These are phyloP conservation scores for Petunia axillaris DNA, from an alignment of 257 asterid genomes.

Conservation along the genomic window DNA sequence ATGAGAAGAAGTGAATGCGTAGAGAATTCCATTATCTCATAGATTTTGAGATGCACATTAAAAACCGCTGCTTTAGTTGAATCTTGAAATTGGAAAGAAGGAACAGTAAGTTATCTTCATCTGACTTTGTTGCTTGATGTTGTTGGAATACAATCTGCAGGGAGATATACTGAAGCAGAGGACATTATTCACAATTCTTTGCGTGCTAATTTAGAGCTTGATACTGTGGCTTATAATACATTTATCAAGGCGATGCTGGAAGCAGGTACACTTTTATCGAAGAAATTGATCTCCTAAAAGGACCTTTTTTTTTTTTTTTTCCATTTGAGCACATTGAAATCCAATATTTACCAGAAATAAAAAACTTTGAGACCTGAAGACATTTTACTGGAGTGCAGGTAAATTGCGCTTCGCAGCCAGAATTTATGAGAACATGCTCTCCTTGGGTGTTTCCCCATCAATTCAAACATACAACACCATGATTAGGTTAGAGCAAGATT, in stretches of 20 bases:
- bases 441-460: constrained; percentile 60
- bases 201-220: constrained; percentile 66
- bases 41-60: background rate
- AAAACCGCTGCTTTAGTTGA: background rate
- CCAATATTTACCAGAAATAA: constrained; percentile 19
- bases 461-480: constrained; percentile 86
- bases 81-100: constrained; percentile 4
- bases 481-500: constrained; percentile 70
- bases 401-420: constrained; percentile 67
- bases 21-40: background rate
- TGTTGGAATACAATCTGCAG: constrained; percentile 45
- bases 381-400: constrained; percentile 50
- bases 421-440: constrained; percentile 79
- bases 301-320: background rate
- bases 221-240: constrained; percentile 93
- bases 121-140: constrained; percentile 27
- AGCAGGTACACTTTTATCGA: constrained; percentile 57
- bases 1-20: background rate
- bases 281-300: constrained; percentile 24
- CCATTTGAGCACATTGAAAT: constrained; percentile 29
- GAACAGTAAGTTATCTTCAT: background rate
- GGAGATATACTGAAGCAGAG: constrained; percentile 62
- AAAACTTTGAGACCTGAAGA: background rate
- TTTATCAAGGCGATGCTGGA: constrained; percentile 85
- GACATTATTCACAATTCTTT: constrained; percentile 62